Evolutionary conservation across 1,139 yeast genomes (phyloP), one percentile per base, ranked within the genome.

Genomic region (Scheffersomyces parashehatae): DNA sequence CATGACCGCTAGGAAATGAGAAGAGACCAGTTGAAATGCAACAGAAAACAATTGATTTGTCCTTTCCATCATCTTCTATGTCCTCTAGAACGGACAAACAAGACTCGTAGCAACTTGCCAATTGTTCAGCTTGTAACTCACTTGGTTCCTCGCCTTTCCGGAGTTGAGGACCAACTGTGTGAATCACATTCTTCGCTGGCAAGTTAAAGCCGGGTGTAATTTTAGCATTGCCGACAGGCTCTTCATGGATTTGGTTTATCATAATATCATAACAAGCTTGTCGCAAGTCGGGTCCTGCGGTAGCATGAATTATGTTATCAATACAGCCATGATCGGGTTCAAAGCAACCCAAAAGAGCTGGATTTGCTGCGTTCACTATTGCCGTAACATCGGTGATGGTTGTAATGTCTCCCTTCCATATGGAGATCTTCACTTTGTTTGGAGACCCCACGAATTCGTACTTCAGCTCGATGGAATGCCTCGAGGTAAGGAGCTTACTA

Each of bases 321-420:
- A 41, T 41, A 26, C 43, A 41, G 12, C 38, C 29, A 15, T 41
- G 43, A 11, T 37, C 40, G 2, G 43, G 43, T 13, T 30, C 34
- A 14, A 41, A 41, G 11, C 43, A 41, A 4, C 43, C 43, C 30
- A 41, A 30, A 12, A 41, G 38, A 9, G 29, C 35, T 2, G 40
- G 16, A 16, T 41, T 41, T 3, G 43, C 43, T 13, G 43, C 43
- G 31, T 41, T 41, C n/a, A 41, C 43, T 14, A 41, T 37, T 9
- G 43, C 41, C 3, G 40, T 33, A 26, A 41, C 31, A 28, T 29
- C 41, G 4, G 38, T 29, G 6, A 41, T 14, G 11, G 43, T 36
- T 12, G 43, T 41, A 10, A 41, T 41, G 20, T 41, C 43, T 13
- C 43, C 43, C 16, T 20, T 33, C 43, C 43, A 41, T 5, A 37